Evolutionary conservation across 805 yeast species (phyloP).

Genomic region (Sungouiella blattae): DNA sequence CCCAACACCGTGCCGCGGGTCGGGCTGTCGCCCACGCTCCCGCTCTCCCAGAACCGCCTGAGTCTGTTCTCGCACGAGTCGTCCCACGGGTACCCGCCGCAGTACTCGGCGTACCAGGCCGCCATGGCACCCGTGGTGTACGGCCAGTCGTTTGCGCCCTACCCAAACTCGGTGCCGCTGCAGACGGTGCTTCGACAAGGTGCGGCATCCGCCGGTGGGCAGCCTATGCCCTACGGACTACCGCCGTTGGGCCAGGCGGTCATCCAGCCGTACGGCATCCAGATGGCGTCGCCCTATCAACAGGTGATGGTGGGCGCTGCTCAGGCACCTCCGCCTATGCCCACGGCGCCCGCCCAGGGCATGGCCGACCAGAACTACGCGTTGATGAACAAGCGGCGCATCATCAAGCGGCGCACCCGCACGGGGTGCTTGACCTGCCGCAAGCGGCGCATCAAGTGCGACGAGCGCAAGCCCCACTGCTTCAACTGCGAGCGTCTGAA

Average conservation of each 20-base stretch:
- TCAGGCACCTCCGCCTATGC: too few species aligned
- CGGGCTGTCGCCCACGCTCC: slow-evolving; percentile 7
- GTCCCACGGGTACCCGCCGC: not conserved
- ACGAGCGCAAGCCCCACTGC: slow-evolving; percentile 69
- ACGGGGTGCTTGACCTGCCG: slow-evolving; percentile 78
- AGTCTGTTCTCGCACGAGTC: slow-evolving; percentile 9
- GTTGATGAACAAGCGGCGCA: slow-evolving; percentile 34
- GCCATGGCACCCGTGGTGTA: not conserved
- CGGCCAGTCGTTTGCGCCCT: not conserved
- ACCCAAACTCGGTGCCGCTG: not conserved
- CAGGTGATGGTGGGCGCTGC: slow-evolving; percentile 2
- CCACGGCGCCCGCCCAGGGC: slow-evolving; percentile 1
- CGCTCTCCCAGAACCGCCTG: not conserved
- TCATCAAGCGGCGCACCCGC: slow-evolving; percentile 59
- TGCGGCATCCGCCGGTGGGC: not conserved
- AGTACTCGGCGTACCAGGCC: not conserved
- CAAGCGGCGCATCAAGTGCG: slow-evolving; percentile 69
- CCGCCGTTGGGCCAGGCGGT: not conserved
- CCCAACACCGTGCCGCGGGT: not conserved
- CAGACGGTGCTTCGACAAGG: too few species aligned
- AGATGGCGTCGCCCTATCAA: slow-evolving; percentile 1
- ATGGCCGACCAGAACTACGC: slow-evolving; percentile 25
- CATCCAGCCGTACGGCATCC: slow-evolving; percentile 1
- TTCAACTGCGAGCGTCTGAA: slow-evolving; percentile 62
- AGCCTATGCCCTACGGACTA: not conserved